These are phyloP conservation scores for Kwoniella heveanensis DNA, from an alignment of 768 basidiomycete genomes.

Conservation along the genomic window DNA sequence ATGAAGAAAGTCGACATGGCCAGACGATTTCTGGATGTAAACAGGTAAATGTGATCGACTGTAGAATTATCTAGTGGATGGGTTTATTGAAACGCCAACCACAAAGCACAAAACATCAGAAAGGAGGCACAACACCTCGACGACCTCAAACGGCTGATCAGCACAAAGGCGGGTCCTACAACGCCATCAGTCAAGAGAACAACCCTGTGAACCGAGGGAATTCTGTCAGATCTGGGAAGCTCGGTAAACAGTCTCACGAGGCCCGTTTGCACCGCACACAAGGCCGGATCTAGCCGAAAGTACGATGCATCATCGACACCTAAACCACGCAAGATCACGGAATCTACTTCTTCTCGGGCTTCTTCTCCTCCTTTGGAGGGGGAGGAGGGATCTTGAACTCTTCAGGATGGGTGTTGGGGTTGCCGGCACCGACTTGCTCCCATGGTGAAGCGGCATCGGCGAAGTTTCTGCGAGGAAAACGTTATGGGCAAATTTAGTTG, in stretches of 20 bases:
- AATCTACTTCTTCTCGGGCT: constrained; percentile 63
- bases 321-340: neutral
- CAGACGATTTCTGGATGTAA: too few relatives aligned
- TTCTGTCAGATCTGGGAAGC: too few relatives aligned
- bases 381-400: constrained; percentile 59
- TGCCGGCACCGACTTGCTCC: constrained; percentile 84
- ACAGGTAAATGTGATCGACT: too few relatives aligned
- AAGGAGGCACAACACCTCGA: neutral
- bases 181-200: too few relatives aligned
- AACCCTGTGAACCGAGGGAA: too few relatives aligned
- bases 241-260: too few relatives aligned
- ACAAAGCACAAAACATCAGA: neutral
- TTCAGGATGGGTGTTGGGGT: constrained; percentile 46
- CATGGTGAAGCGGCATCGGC: constrained; percentile 81
- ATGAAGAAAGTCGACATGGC: too few relatives aligned
- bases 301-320: constrained; percentile 13
- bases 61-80: too few relatives aligned
- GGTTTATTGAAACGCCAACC: neutral
- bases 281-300: neutral
- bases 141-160: neutral
- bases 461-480: constrained; percentile 70
- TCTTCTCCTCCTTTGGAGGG: constrained; percentile 69
- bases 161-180: neutral
- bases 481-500: too few relatives aligned
- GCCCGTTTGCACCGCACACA: too few relatives aligned